Base-by-base conservation (phyloP, 352 stramenopile species). In the Globisporangium ultimum region DNA sequence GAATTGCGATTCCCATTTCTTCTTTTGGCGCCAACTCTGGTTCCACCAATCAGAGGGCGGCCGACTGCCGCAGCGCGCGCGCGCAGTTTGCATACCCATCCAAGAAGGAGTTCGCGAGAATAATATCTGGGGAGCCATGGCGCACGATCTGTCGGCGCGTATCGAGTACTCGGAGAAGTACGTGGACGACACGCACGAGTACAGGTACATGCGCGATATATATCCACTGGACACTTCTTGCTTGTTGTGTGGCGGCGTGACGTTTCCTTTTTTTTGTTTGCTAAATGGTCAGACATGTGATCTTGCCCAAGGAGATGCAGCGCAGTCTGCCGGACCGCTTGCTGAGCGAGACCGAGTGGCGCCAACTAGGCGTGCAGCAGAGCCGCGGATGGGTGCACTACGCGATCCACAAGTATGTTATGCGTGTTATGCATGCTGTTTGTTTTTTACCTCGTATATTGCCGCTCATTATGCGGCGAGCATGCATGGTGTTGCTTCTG, bases 381-480 rank as follows among this genome's bases (percentile, higher is more conserved):
- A 98, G 88, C 64, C 90, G 97, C 45, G 97, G 97, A 48, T 99
- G 97, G 97, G 89, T 98, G 66, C 97, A 99, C 77, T 99, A 99
- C 78, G 97, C 97, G 38, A 98, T 99, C 66, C 97, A 99, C 78
- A 96, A 97, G 89, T 98, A 76, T 59, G 88, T 86, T 53, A 2
- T 53, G 21, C 8, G 1, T 36, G 0, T 22, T 47, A 18, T 14
- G n/a, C 41, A 13, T 41, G 4, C n/a, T 20, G 24, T 9, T 2
- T 24, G 10, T 17, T 43, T 10, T 24, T 42, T 5, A 13, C n/a
- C n/a, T 12, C 21, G 15, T 24, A 21, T 15, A 22, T n/a, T 54
- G 17, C 14, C 24, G 28, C 24, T 9, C 11, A 24, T 15, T 11
- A 9, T 17, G 20, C 12, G 15, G 21, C 18, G 21, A 22, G 32